Conservation (phyloP, 352 stramenopile species). For the Phytophthora uliginosa region DNA sequence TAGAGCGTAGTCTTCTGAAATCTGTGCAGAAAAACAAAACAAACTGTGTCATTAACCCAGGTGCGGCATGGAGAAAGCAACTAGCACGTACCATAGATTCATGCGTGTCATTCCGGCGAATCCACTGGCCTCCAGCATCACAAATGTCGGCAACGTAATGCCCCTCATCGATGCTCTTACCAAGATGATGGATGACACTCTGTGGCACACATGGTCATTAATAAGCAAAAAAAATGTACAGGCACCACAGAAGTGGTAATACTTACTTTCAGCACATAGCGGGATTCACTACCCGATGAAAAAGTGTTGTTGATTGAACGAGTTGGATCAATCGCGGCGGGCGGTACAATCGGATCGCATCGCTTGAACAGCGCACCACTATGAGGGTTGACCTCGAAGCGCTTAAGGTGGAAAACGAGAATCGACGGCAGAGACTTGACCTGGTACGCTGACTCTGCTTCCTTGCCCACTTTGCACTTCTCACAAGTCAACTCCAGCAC, state of each 20-base stretch:
- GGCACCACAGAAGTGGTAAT: not conserved
- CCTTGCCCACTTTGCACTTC: constrained; percentile 79
- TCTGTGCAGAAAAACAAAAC: constrained; percentile 40
- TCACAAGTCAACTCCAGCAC: constrained; percentile 86
- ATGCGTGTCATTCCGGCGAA: constrained; percentile 85
- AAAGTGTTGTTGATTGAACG: constrained; percentile 47
- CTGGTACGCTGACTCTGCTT: constrained; percentile 67
- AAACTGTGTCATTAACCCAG: not conserved
- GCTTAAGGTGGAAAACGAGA: constrained; percentile 87
- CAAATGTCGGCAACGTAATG: constrained; percentile 89
- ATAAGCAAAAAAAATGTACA: constrained; percentile 11
- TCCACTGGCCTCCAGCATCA: constrained; percentile 61
- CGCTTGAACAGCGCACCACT: constrained; percentile 83
- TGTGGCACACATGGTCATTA: constrained; percentile 39
- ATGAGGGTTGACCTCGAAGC: constrained; percentile 83
- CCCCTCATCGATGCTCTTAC: constrained; percentile 81
- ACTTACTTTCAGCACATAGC: constrained; percentile 66
- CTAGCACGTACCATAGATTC: constrained; percentile 69
- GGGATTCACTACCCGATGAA: constrained; percentile 29
- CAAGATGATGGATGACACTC: constrained; percentile 88
- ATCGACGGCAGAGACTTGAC: constrained; percentile 78
- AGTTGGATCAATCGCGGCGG: constrained; percentile 50
- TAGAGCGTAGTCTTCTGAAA: constrained; percentile 82
- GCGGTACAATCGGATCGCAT: constrained; percentile 78
- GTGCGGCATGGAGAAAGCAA: not conserved